phyloP scores from a whole-genome alignment of 129 eudicot species.

The Artemisia tridentata region DNA sequence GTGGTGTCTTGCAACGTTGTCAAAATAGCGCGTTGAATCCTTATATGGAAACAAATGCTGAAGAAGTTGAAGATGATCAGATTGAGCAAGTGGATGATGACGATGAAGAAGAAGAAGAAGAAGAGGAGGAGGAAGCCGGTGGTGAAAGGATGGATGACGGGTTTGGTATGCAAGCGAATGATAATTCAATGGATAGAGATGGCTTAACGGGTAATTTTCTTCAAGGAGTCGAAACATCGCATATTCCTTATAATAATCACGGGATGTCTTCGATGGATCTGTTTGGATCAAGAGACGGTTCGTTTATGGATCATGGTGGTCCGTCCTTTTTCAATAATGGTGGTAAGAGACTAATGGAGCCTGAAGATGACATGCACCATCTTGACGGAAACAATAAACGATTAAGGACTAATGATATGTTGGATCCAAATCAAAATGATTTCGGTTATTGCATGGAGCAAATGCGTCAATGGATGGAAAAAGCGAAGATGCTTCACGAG shows the following conservation, averaged over 20 bases:
- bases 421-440: constrained; percentile 50
- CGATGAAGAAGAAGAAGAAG: constrained; percentile 45
- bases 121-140: constrained; percentile 36
- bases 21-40: constrained; percentile 34
- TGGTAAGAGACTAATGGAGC: constrained; percentile 67
- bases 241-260: constrained; percentile 39
- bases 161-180: constrained; percentile 39
- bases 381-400: constrained; percentile 47
- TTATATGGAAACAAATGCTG: constrained; percentile 35
- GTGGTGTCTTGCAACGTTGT: constrained; percentile 63
- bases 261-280: constrained; percentile 47
- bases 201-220: constrained; percentile 57
- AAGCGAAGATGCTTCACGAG: constrained; percentile 43
- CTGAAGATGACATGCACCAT: constrained; percentile 42
- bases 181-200: constrained; percentile 42
- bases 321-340: constrained; percentile 43
- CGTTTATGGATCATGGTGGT: constrained; percentile 39
- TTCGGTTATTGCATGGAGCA: constrained; percentile 56
- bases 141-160: constrained; percentile 45
- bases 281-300: constrained; percentile 36
- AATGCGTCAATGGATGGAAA: constrained; percentile 39
- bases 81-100: constrained; percentile 37
- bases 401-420: constrained; percentile 49
- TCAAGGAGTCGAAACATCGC: constrained; percentile 51
- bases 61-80: constrained; percentile 35